Conservation (phyloP, 805 yeast species). For the Candida krabiensis region DNA sequence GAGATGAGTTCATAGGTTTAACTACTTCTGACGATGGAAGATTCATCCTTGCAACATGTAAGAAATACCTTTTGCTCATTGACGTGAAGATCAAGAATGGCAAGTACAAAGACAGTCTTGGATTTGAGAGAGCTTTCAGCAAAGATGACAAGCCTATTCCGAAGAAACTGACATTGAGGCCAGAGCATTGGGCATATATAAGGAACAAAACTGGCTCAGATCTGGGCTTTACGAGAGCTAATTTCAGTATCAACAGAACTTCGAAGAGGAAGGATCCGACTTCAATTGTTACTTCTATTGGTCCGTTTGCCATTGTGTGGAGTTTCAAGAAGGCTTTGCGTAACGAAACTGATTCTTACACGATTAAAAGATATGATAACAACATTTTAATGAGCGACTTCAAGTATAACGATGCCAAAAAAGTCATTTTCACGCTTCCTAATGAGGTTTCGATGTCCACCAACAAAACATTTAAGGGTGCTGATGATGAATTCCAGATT, state of each 20-base stretch:
- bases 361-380: conserved; percentile 60
- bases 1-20: conserved; percentile 67
- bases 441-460: conserved; percentile 76
- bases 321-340: conserved; percentile 58
- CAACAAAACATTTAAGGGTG: conserved; percentile 56
- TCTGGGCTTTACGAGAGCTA: conserved; percentile 67
- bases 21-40: conserved; percentile 78
- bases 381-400: conserved; percentile 76
- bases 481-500: conserved; percentile 35
- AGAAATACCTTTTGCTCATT: conserved; percentile 65
- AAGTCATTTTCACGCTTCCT: conserved; percentile 70
- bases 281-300: conserved; percentile 72
- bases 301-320: conserved; percentile 85
- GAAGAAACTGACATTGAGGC: conserved; percentile 61
- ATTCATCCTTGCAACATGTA: conserved; percentile 81
- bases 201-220: conserved; percentile 47
- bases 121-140: conserved; percentile 65
- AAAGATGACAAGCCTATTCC: conserved; percentile 69
- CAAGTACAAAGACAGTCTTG: conserved; percentile 56
- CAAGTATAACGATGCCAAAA: conserved; percentile 67
- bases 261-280: conserved; percentile 52
- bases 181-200: conserved; percentile 71
- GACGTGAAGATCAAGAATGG: conserved; percentile 67
- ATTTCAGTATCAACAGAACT: conserved; percentile 70
- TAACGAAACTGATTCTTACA: conserved; percentile 55